Percentiles rank a stretch among this genome's conserved stretches.
Conservation (phyloP, 495 filamentous ascomycete species). For the Podospora tetraspora region DNA sequence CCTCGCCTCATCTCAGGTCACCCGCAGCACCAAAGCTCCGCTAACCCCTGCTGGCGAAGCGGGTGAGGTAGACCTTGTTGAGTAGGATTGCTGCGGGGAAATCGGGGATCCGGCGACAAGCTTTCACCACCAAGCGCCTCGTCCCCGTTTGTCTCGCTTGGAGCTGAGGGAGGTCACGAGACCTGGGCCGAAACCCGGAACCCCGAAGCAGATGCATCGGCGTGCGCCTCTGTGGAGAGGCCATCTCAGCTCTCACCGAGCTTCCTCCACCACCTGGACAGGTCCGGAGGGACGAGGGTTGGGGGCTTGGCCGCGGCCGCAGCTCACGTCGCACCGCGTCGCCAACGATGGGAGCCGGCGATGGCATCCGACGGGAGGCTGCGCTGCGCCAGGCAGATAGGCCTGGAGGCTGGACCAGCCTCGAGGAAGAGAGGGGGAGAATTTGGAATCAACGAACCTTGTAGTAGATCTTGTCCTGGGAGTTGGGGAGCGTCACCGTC, state of each 20-base stretch:
- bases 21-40: background rate
- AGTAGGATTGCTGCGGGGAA: background rate
- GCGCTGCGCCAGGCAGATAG: background rate
- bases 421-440: background rate
- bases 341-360: background rate
- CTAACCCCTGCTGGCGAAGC: background rate
- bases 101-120: background rate
- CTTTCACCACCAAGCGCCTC: background rate
- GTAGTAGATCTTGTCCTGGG: conserved; percentile 66
- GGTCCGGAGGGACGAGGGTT: background rate
- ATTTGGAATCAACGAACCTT: conserved; percentile 56
- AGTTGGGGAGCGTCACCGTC: conserved; percentile 61
- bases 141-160: background rate
- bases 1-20: background rate
- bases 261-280: background rate
- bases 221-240: background rate
- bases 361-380: background rate
- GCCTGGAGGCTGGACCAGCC: background rate
- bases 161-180: background rate
- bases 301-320: background rate
- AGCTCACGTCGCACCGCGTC: background rate
- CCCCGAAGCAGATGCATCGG: background rate
- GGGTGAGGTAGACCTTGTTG: background rate
- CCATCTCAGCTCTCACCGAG: background rate
- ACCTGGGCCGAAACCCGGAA: background rate